phyloP scores from a whole-genome alignment of 2,329 filamentous ascomycete genomes.

The Calonectria multiphialidica region DNA sequence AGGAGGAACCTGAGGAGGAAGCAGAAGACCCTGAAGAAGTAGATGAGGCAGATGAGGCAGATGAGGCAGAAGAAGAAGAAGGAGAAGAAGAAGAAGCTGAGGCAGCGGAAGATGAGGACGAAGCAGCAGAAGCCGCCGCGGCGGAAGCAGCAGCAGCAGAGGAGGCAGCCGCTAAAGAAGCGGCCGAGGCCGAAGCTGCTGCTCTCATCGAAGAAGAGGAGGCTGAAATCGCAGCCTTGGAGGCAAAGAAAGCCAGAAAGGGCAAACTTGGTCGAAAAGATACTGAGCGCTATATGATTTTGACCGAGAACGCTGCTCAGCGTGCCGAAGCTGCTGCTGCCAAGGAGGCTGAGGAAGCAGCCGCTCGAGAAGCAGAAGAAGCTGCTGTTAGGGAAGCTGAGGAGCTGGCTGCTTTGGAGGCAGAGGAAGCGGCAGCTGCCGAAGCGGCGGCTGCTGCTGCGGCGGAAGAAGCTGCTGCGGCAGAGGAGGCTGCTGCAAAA shows the following conservation, averaged over 20 bases:
- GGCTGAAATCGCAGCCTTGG: slow-evolving; percentile 54
- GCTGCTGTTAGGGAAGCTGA: slow-evolving; percentile 35
- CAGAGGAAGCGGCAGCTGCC: slow-evolving; percentile 44
- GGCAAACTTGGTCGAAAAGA: slow-evolving; percentile 31
- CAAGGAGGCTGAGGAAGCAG: slow-evolving; percentile 25
- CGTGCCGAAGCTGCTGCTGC: slow-evolving; percentile 26
- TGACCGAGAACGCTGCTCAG: slow-evolving; percentile 18
- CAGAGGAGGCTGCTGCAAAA: slow-evolving; percentile 37
- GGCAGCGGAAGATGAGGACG: slow-evolving; percentile 27
- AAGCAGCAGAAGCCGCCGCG: slow-evolving; percentile 31
- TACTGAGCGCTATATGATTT: slow-evolving; percentile 18
- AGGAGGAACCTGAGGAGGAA: slow-evolving; percentile 33
- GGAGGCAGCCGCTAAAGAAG: slow-evolving; percentile 30
- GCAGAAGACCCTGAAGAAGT: slow-evolving; percentile 46
- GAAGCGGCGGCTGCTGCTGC: slow-evolving; percentile 9
- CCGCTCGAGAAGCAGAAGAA: slow-evolving; percentile 38
- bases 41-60: slow-evolving; percentile 25
- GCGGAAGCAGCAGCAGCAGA: slow-evolving; percentile 33
- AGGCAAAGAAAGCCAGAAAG: slow-evolving; percentile 52
- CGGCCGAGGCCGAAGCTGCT: slow-evolving; percentile 23
- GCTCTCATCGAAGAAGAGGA: slow-evolving; percentile 47
- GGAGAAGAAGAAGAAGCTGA: slow-evolving; percentile 30
- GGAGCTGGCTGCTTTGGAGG: slow-evolving; percentile 27
- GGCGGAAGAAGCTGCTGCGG: slow-evolving; percentile 17
- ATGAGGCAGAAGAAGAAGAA: slow-evolving; percentile 32